A percentile compares a stretch with the other conserved stretches of the same genome.
phyloP scores from a whole-genome alignment of 176 grass and related monocot species.

The Oryza meridionalis region DNA sequence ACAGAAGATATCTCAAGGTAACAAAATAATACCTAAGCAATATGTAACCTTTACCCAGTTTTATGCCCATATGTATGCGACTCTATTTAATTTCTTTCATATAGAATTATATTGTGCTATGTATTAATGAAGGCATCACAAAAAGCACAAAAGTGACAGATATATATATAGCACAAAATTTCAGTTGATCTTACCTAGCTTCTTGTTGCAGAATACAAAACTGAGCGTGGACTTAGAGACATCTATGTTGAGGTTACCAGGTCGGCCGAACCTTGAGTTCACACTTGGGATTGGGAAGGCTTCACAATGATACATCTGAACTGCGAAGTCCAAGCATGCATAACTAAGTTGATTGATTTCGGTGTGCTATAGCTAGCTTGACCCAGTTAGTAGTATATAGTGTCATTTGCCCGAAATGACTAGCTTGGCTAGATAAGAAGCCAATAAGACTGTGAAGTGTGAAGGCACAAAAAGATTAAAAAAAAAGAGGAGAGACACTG shows the following conservation, averaged over 20 bases:
- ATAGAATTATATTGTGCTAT: background rate
- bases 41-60: background rate
- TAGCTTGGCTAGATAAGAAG: background rate
- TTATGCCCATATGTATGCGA: background rate
- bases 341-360: background rate
- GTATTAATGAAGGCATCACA: background rate
- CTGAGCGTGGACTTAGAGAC: slow-evolving; percentile 40
- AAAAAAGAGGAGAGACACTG: background rate
- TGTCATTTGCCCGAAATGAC: background rate
- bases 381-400: background rate
- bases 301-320: background rate
- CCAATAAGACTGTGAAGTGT: background rate
- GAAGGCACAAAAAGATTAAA: background rate
- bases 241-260: slow-evolving; percentile 34
- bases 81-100: background rate
- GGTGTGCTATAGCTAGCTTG: background rate
- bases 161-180: slow-evolving; percentile 14
- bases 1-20: slow-evolving; percentile 48
- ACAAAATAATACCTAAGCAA: background rate
- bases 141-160: background rate
- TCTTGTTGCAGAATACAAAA: slow-evolving; percentile 29
- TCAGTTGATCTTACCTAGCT: background rate
- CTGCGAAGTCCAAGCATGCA: background rate
- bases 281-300: slow-evolving; percentile 41
- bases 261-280: slow-evolving; percentile 58